A percentile compares a stretch with the other conserved stretches of the same genome.
Conservation (phyloP, 768 basidiomycete genomes). For the Cystobasidium ongulense region DNA sequence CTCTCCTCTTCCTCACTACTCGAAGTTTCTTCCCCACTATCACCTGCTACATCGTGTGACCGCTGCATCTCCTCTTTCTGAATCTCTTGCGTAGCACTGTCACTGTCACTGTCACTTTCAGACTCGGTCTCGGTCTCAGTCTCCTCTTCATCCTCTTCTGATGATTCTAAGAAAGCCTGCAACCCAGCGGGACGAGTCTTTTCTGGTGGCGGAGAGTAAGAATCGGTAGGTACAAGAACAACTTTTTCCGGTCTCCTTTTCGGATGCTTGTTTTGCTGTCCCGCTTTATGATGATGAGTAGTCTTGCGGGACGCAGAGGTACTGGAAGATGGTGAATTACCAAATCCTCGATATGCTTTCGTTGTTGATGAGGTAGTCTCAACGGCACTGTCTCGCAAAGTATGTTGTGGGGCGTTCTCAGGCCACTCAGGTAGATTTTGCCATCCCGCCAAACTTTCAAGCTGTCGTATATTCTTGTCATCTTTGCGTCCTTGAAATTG, state of each 20-base stretch:
- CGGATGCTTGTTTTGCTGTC: background rate
- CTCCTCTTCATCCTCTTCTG: conserved; percentile 34
- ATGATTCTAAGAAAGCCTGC: conserved; percentile 29
- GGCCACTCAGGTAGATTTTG: conserved; percentile 33
- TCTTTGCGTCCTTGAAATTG: background rate
- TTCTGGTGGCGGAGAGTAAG: background rate
- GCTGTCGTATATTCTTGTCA: background rate
- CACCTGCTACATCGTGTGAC: conserved; percentile 37
- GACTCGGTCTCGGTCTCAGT: conserved; percentile 43
- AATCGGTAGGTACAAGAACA: conserved; percentile 37
- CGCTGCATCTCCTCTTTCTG: conserved; percentile 37
- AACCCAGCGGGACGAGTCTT: background rate
- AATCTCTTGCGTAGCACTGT: too few species aligned
- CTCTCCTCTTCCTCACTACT: conserved; percentile 44
- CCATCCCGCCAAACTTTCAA: conserved; percentile 29
- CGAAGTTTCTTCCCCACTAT: conserved; percentile 37
- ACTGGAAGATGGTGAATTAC: conserved; percentile 27
- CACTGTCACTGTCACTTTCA: conserved; percentile 34
- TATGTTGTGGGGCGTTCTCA: conserved; percentile 19
- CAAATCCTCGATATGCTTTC: conserved; percentile 26
- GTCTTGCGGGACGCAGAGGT: background rate
- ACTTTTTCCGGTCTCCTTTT: conserved; percentile 27
- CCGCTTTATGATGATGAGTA: background rate
- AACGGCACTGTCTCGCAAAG: background rate
- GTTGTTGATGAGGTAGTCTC: background rate